Evolutionary conservation across 2,329 filamentous ascomycete genomes (phyloP).

Genomic region (Diaporthe eres): DNA sequence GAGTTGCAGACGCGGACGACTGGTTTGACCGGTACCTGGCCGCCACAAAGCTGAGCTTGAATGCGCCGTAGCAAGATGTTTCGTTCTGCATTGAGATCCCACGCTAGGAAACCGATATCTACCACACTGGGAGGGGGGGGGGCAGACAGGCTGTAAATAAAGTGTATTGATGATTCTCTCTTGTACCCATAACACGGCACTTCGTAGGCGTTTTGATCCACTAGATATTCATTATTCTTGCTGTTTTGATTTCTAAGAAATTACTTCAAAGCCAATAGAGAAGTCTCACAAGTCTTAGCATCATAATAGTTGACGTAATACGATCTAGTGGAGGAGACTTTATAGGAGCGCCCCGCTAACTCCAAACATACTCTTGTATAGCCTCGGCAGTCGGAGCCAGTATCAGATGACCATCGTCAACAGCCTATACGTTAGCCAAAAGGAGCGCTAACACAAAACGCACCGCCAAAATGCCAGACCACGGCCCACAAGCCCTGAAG

Average conservation of each 20-base stretch:
- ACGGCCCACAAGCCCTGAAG: conserved; percentile 37
- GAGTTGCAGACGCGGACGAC: background rate
- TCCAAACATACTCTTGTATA: background rate
- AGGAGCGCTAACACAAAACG: background rate
- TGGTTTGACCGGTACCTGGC: background rate
- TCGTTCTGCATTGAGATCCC: background rate
- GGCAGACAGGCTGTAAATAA: background rate
- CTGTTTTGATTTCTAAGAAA: too few relatives aligned
- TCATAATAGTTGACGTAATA: conserved; percentile 20
- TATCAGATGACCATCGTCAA: background rate
- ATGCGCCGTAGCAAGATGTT: background rate
- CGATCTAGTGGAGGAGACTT: background rate
- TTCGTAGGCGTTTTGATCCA: too few relatives aligned
- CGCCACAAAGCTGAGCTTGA: background rate
- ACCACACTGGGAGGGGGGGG: background rate
- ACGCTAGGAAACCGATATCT: background rate
- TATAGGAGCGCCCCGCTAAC: background rate
- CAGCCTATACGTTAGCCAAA: background rate
- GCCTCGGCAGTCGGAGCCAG: background rate
- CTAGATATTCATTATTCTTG: background rate
- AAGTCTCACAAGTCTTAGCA: background rate
- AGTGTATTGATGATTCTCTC: background rate
- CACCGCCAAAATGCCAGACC: conserved; percentile 25
- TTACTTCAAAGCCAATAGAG: background rate
- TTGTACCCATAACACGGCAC: background rate